A percentile compares a stretch with the other conserved stretches of the same genome.
These are phyloP conservation scores for Mycena metata DNA, from an alignment of 768 basidiomycete genomes.

Conservation along the genomic window DNA sequence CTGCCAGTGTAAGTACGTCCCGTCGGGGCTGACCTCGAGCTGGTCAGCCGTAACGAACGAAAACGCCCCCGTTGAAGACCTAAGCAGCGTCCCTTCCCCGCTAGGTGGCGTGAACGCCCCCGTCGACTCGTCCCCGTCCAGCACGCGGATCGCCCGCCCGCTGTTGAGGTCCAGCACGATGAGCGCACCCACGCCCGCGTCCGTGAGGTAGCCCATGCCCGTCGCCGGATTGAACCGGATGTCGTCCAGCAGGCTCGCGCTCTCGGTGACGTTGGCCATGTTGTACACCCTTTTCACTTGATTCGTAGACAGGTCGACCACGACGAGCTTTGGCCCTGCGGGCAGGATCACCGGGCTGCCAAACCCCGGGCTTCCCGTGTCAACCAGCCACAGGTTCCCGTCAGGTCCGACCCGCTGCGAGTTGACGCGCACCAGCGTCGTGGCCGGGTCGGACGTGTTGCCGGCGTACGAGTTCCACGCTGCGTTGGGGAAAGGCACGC, in stretches of 20 bases:
- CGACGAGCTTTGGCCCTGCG: constrained; percentile 17
- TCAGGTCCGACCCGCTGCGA: constrained; percentile 18
- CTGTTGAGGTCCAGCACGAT: constrained; percentile 19
- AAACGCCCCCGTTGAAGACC: constrained; percentile 17
- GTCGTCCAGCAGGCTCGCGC: constrained; percentile 17
- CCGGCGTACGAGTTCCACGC: constrained; percentile 20
- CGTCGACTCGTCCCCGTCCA: constrained; percentile 17
- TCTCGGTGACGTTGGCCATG: constrained; percentile 19
- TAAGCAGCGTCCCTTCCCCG: constrained; percentile 18
- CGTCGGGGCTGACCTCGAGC: constrained; percentile 19
- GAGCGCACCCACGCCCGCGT: constrained; percentile 17
- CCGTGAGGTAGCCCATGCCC: constrained; percentile 19
- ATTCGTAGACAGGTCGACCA: constrained; percentile 18
- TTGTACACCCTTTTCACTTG: constrained; percentile 20
- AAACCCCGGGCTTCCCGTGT: constrained; percentile 19
- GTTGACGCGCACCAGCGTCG: constrained; percentile 14
- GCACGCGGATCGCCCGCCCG: constrained; percentile 18
- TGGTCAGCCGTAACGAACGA: constrained; percentile 12
- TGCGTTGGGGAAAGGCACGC: constrained; percentile 16
- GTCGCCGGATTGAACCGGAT: constrained; percentile 19
- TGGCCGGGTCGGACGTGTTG: constrained; percentile 19
- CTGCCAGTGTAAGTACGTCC: constrained; percentile 16
- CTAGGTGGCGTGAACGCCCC: constrained; percentile 16
- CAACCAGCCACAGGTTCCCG: constrained; percentile 19
- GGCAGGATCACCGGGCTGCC: constrained; percentile 18